Conservation (phyloP, 208 protist genomes). For the Trypanosoma boissoni region DNA sequence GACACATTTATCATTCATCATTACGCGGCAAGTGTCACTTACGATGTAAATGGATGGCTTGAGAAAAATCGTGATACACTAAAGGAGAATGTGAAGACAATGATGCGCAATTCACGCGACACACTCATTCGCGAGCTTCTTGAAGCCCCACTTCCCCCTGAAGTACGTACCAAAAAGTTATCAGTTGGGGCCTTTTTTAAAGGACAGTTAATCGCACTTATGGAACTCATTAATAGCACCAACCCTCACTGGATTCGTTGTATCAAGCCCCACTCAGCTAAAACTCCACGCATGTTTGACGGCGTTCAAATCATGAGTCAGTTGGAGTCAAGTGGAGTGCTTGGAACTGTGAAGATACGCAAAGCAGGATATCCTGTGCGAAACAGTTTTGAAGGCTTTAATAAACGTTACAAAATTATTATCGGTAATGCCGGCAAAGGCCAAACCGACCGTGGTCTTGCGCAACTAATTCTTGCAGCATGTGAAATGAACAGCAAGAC, state of each 20-base stretch:
- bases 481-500: constrained; percentile 13
- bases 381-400: constrained; percentile 35
- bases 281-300: constrained; percentile 39
- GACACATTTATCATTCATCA: constrained; percentile 46
- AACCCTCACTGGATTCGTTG: constrained; percentile 55
- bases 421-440: constrained; percentile 2
- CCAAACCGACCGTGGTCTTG: constrained; percentile 8
- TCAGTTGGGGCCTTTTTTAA: constrained; percentile 39
- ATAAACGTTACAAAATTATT: constrained; percentile 35
- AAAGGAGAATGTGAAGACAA: constrained; percentile 22
- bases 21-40: constrained; percentile 55
- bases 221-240: constrained; percentile 39
- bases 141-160: constrained; percentile 19
- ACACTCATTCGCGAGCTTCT: constrained; percentile 25
- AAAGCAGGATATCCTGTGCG: constrained; percentile 38
- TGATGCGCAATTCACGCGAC: constrained; percentile 25
- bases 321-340: constrained; percentile 37
- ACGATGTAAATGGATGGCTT: constrained; percentile 42
- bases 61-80: constrained; percentile 61
- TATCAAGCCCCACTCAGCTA: constrained; percentile 43
- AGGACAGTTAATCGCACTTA: constrained; percentile 27
- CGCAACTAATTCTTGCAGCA: constrained; percentile 13
- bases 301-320: constrained; percentile 32
- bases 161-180: constrained; percentile 9
- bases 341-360: constrained; percentile 42